Evolutionary conservation across 371 early-diverging fungal genomes (phyloP).

Genomic region (Mortierella sp.): DNA sequence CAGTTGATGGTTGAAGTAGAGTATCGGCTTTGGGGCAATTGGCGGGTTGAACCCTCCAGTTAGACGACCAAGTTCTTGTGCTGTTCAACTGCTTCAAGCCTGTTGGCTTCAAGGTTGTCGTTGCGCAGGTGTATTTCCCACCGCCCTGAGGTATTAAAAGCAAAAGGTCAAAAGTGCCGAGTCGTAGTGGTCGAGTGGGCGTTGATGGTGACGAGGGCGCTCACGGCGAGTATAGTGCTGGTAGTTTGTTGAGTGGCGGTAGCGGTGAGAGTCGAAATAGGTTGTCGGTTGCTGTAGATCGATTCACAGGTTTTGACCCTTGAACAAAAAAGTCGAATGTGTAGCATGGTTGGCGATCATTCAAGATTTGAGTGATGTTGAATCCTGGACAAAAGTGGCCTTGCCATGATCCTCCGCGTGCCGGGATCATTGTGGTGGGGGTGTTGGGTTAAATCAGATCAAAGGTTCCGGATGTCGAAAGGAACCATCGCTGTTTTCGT

Average conservation of each 20-base stretch:
- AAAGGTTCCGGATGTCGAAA: slow-evolving; percentile 8
- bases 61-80: too few species aligned
- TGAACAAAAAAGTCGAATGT: slow-evolving; percentile 3
- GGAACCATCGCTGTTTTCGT: background rate
- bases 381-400: background rate
- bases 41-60: background rate
- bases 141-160: background rate
- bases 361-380: slow-evolving; percentile 9
- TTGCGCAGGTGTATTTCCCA: background rate
- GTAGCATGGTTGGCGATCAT: background rate
- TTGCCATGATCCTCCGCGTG: slow-evolving; percentile 3
- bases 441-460: background rate
- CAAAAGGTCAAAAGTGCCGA: background rate
- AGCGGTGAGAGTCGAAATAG: background rate
- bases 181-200: background rate
- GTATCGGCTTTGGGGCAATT: background rate
- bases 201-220: background rate
- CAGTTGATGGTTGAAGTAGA: background rate
- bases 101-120: background rate
- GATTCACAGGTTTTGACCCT: background rate
- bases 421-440: background rate
- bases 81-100: background rate
- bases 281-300: background rate
- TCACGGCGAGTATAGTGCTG: too few species aligned
- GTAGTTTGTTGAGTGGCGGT: background rate